A percentile compares a stretch with the other conserved stretches of the same genome.
Evolutionary conservation across 495 filamentous ascomycete species (phyloP).

Genomic region (Podospora pseudopauciseta): DNA sequence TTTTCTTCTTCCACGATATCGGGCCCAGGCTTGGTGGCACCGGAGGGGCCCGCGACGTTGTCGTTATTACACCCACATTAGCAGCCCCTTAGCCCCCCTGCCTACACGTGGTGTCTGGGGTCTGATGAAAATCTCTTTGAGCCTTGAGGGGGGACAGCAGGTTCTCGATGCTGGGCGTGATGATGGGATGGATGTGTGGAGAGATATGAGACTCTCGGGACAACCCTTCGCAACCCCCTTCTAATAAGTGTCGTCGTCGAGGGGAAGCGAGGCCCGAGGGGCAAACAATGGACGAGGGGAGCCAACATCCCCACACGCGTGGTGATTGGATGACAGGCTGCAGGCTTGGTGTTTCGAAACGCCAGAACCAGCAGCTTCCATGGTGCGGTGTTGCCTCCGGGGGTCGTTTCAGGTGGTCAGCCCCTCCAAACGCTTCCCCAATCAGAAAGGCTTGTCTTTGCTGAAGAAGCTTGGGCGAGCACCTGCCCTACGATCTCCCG

Average conservation of each 20-base stretch:
- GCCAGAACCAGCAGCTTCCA: slow-evolving; percentile 17
- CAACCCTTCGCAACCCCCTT: background rate
- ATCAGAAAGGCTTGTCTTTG: slow-evolving; percentile 14
- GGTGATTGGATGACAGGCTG: slow-evolving; percentile 30
- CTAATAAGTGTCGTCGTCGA: background rate
- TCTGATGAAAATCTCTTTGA: background rate
- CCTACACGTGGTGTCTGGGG: background rate
- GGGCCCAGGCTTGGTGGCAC: background rate
- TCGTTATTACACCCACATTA: background rate
- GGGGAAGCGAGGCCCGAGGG: background rate
- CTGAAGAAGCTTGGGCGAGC: slow-evolving; percentile 7
- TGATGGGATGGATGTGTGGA: background rate
- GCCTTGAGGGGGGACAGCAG: background rate
- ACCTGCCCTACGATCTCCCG: slow-evolving; percentile 21
- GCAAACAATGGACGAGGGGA: slow-evolving; percentile 21
- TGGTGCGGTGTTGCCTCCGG: slow-evolving; percentile 23
- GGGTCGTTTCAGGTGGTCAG: slow-evolving; percentile 29
- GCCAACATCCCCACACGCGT: slow-evolving; percentile 3
- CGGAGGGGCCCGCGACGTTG: background rate
- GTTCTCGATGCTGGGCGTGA: background rate
- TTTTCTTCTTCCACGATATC: background rate
- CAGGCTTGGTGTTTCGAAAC: slow-evolving; percentile 34
- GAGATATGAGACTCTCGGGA: background rate
- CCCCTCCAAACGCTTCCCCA: slow-evolving; percentile 8
- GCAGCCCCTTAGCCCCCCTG: background rate